Percentiles rank a stretch among this genome's conserved stretches.
Evolutionary conservation across 2,329 filamentous ascomycete species (phyloP).

Genomic region (Dactylellina sp.): DNA sequence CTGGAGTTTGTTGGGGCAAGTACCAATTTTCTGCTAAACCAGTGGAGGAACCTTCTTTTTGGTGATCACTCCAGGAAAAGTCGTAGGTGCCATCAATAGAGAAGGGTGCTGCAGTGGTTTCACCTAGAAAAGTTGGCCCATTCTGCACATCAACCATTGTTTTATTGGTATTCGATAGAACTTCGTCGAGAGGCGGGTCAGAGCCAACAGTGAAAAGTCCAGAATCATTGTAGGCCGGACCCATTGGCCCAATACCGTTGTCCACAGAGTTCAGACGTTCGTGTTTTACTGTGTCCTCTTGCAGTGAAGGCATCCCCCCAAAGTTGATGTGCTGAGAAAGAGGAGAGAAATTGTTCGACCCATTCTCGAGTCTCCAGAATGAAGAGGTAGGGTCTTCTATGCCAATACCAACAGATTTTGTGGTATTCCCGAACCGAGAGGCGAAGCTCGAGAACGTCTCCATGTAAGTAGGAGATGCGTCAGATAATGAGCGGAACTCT

Average conservation of each 20-base stretch:
- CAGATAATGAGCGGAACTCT: constrained; percentile 54
- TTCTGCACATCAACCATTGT: constrained; percentile 36
- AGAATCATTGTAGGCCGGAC: constrained; percentile 38
- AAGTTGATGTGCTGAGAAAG: constrained; percentile 55
- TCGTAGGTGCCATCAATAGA: constrained; percentile 39
- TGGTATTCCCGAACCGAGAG: constrained; percentile 35
- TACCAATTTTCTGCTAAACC: constrained; percentile 48
- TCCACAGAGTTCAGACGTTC: constrained; percentile 54
- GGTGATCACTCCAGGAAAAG: constrained; percentile 33
- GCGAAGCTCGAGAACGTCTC: constrained; percentile 53
- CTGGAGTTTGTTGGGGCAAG: constrained; percentile 36
- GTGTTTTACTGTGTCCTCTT: constrained; percentile 49
- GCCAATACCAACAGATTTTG: constrained; percentile 47
- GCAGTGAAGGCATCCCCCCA: constrained; percentile 52
- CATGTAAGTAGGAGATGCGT: constrained; percentile 51
- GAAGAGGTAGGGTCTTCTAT: constrained; percentile 53
- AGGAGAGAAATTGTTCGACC: constrained; percentile 50
- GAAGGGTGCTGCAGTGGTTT: constrained; percentile 9
- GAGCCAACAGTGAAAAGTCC: constrained; percentile 50
- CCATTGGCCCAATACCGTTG: constrained; percentile 53
- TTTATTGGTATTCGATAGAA: constrained; percentile 31
- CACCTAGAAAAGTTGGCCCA: constrained; percentile 16
- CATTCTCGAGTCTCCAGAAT: constrained; percentile 55
- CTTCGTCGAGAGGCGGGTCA: constrained; percentile 44
- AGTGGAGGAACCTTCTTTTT: constrained; percentile 18